These are phyloP conservation scores for Globisporangium splendens DNA, from an alignment of 352 stramenopile genomes.

Conservation along the genomic window DNA sequence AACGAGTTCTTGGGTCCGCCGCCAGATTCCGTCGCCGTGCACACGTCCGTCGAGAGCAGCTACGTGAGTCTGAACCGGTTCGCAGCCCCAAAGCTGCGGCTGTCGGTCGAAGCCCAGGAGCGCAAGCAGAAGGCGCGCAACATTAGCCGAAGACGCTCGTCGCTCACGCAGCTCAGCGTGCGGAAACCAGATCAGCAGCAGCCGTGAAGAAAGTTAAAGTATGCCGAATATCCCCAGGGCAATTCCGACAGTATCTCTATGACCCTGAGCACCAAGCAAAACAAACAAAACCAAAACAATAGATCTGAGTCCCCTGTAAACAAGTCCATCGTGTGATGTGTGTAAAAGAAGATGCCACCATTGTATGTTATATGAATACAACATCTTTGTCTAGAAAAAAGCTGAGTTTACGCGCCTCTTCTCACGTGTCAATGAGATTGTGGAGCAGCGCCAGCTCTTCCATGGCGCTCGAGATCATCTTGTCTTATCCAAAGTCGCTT, in stretches of 20 bases:
- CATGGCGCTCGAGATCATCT: conserved; percentile 1
- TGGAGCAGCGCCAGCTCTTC: conserved; percentile 12
- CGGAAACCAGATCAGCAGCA: no score
- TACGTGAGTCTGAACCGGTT: conserved; percentile 83
- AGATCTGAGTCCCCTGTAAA: no score
- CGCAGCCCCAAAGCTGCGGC: conserved; percentile 56
- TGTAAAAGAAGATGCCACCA: no score
- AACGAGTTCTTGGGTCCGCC: conserved; percentile 71
- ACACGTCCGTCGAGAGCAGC: conserved; percentile 60
- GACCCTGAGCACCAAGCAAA: no score
- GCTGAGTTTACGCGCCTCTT: no score
- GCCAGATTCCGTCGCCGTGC: conserved; percentile 45
- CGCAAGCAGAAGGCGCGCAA: conserved; percentile 68
- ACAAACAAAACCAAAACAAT: no score
- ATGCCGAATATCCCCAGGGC: no score
- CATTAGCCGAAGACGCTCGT: conserved; percentile 52
- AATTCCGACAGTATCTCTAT: no score
- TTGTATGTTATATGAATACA: no score
- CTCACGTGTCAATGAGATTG: background rate
- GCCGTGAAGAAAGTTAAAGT: no score
- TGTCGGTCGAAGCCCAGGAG: conserved; percentile 70
- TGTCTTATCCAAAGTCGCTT: background rate
- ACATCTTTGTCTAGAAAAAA: no score
- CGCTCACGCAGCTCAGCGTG: conserved; percentile 1
- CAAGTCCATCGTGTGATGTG: no score